A percentile compares a stretch with the other conserved stretches of the same genome.
Evolutionary conservation across 176 grass and related monocot species (phyloP).

Genomic region (Carex cristatella): DNA sequence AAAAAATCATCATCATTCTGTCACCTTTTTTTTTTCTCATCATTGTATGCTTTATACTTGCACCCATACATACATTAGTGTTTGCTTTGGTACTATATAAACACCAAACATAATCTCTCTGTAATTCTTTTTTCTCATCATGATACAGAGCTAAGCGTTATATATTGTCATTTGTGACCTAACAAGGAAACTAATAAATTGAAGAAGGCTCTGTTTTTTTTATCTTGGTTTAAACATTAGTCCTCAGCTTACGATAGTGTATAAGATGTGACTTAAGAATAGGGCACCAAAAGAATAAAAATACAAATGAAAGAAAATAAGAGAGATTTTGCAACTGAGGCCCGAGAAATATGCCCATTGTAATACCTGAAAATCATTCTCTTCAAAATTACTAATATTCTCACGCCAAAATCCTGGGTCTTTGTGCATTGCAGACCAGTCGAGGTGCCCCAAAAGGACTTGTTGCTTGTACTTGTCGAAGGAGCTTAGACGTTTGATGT

Average conservation of each 20-base stretch:
- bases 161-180: no score
- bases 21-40: neutral
- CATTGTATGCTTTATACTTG: neutral
- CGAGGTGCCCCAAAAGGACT: conserved; percentile 93
- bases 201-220: neutral
- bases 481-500: conserved; percentile 72
- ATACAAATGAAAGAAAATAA: neutral
- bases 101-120: neutral
- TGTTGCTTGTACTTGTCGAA: conserved; percentile 99
- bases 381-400: conserved; percentile 92
- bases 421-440: conserved; percentile 98
- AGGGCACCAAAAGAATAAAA: neutral
- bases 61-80: neutral
- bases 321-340: neutral
- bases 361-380: conserved; percentile 98
- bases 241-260: neutral
- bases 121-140: neutral
- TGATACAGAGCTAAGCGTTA: neutral
- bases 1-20: neutral
- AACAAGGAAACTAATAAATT: neutral
- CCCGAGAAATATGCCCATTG: neutral
- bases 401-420: conserved; percentile 92
- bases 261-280: neutral
- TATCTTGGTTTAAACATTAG: neutral
- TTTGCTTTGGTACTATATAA: neutral